phyloP scores from a whole-genome alignment of 2,329 filamentous ascomycete genomes.

The Orbilia javanica region DNA sequence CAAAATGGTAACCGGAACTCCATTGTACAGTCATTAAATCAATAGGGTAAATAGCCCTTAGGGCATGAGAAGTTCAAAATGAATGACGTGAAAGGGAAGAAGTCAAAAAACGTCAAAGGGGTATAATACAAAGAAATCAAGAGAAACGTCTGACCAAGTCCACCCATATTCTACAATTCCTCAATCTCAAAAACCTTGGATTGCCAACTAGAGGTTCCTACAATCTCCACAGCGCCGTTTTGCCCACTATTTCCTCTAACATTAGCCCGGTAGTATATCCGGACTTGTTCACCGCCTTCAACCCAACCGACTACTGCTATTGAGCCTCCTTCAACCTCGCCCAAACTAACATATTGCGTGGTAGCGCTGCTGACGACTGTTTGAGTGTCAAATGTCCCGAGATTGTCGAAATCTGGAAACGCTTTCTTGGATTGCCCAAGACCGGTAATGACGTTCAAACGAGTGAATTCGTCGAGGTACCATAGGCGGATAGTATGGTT shows the following conservation, averaged over 20 bases:
- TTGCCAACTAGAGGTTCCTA: constrained; percentile 11
- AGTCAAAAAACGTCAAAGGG: constrained; percentile 7
- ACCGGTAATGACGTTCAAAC: constrained; percentile 28
- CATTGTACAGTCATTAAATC: constrained; percentile 1
- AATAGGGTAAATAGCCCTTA: neutral
- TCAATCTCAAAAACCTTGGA: constrained; percentile 26
- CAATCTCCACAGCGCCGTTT: constrained; percentile 46
- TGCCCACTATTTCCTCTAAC: constrained; percentile 16
- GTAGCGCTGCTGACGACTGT: constrained; percentile 23
- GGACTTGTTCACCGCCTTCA: constrained; percentile 30
- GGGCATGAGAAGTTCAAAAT: neutral
- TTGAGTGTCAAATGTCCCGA: constrained; percentile 38
- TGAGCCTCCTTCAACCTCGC: constrained; percentile 35
- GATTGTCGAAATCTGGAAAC: constrained; percentile 29
- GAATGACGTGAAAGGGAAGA: constrained; percentile 15
- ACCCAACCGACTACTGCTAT: constrained; percentile 38
- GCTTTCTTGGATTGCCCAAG: constrained; percentile 24
- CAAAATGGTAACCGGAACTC: constrained; percentile 24
- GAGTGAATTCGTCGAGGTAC: constrained; percentile 26
- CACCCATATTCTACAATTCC: neutral
- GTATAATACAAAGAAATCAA: constrained; percentile 31
- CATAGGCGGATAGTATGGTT: constrained; percentile 41
- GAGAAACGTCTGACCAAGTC: neutral
- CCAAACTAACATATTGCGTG: constrained; percentile 28
- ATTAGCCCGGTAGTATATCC: constrained; percentile 43